These are phyloP conservation scores for Yamadazyma insecticola DNA, from an alignment of 805 yeast genomes.

Conservation along the genomic window DNA sequence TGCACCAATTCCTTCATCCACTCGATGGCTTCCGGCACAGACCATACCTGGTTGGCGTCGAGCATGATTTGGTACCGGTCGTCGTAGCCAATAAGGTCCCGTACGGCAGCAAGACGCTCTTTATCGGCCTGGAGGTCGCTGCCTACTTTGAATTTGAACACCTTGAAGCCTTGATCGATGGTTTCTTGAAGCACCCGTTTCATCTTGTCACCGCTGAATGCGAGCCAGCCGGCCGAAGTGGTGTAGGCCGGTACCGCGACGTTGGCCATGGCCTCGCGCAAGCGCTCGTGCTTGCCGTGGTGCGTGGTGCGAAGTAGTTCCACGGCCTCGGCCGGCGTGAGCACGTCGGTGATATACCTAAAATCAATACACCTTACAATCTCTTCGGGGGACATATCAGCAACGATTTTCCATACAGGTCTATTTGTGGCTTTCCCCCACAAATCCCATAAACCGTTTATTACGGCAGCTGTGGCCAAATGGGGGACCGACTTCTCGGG, in stretches of 20 bases:
- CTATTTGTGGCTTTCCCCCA: constrained; percentile 35
- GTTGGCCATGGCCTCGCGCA: constrained; percentile 19
- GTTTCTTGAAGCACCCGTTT: constrained; percentile 20
- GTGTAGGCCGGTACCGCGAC: constrained; percentile 41
- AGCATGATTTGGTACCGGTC: constrained; percentile 15
- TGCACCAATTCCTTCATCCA: constrained; percentile 14
- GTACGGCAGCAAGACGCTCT: constrained; percentile 27
- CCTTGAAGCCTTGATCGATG: constrained; percentile 31
- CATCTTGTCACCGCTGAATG: constrained; percentile 39
- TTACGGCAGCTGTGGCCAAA: constrained; percentile 36
- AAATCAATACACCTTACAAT: constrained; percentile 36
- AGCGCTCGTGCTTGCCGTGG: constrained; percentile 19
- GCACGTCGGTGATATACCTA: constrained; percentile 38
- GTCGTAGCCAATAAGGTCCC: constrained; percentile 38
- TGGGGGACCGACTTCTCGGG: constrained; percentile 43
- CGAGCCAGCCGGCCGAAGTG: constrained; percentile 44
- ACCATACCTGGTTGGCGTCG: constrained; percentile 14
- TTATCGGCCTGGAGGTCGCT: constrained; percentile 31
- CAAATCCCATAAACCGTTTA: constrained; percentile 40
- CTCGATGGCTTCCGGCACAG: constrained; percentile 14
- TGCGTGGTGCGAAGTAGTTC: constrained; percentile 23
- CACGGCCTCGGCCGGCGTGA: constrained; percentile 40
- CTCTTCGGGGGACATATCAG: constrained; percentile 40
- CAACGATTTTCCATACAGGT: constrained; percentile 39
- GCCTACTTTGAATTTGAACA: constrained; percentile 41